phyloP scores from a whole-genome alignment of 345 rosid genomes.

The Acer campestre region DNA sequence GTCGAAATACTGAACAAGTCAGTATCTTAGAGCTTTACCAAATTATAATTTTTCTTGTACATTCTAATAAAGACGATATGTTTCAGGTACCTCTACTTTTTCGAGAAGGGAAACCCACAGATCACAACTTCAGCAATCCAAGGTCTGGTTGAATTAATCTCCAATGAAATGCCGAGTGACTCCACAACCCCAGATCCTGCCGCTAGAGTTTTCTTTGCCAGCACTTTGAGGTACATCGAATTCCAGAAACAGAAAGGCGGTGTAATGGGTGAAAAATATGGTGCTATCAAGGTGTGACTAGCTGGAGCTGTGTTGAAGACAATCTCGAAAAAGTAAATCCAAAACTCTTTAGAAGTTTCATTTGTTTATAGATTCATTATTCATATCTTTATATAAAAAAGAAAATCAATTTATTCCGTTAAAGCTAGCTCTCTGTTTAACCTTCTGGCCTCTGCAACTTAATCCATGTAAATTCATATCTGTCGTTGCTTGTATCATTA shows the following conservation, averaged over 20 bases:
- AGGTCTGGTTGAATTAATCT: conserved; percentile 66
- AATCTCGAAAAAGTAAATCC: not conserved
- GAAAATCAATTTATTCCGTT: not conserved
- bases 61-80: not conserved
- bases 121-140: conserved; percentile 63
- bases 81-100: conserved; percentile 74
- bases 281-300: conserved; percentile 49
- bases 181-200: conserved; percentile 47
- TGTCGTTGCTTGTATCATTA: not conserved
- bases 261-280: conserved; percentile 68
- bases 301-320: not conserved
- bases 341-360: not conserved
- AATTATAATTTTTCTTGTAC: not conserved
- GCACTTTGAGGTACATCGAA: conserved; percentile 66
- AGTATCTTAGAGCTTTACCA: conserved; percentile 22
- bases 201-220: conserved; percentile 64
- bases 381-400: not conserved
- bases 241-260: conserved; percentile 89
- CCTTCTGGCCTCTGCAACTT: not conserved
- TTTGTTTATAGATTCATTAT: not conserved
- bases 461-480: not conserved
- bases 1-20: conserved; percentile 91
- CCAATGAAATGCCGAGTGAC: conserved; percentile 72
- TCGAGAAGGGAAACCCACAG: conserved; percentile 79
- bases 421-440: too few relatives aligned